Base-by-base conservation (phyloP, 176 grass and related monocot genomes). In the Rhynchospora tenuis region DNA sequence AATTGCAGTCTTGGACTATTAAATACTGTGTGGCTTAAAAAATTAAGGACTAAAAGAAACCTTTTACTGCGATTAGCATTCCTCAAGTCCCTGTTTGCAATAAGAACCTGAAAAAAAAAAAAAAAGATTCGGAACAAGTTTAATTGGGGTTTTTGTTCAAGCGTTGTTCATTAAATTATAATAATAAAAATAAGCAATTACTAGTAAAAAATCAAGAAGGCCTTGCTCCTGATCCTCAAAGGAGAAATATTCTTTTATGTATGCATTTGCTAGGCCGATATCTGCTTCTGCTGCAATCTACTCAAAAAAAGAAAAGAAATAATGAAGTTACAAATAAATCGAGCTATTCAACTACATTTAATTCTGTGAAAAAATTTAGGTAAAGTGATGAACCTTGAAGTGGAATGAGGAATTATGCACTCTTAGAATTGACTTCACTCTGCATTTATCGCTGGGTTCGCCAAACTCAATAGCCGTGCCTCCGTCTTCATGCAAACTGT, bases 181-280 rank as follows among this genome's bases (percentile, higher is more conserved):
- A 33, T 33, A 33, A 33, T 33, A 33, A 33, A 33, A 76, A 7
- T 11, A 9, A 62, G 28, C 15, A 72, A 1, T 81, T 13, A 93
- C 94, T 83, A 93, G 57, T n/a, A 97, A 83, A 86, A 97, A 87
- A 86, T 97, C 86, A 16, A 93, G 57, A 83, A 97, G 94, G 8
- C 91, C 94, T 48, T 97, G 74, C 70, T 80, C 84, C 76, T 92
- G 85, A 67, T 95, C 93, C 48, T 79, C 83, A 62, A 95, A 92
- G 38, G 93, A 95, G 65, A 87, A 91, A 74, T 80, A 91, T 10
- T 91, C 87, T 9, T 97, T 88, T 83, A 97, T 91, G 38, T 97
- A 97, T 50, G 91, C 87, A 26, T 93, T 89, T 86, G 91, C 93
- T 63, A 97, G 80, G 3, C 89, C 93, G 79, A 87, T 81, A 83